These are phyloP conservation scores for Beauveria sp. DNA, from an alignment of 2,329 filamentous ascomycete genomes.

Conservation along the genomic window DNA sequence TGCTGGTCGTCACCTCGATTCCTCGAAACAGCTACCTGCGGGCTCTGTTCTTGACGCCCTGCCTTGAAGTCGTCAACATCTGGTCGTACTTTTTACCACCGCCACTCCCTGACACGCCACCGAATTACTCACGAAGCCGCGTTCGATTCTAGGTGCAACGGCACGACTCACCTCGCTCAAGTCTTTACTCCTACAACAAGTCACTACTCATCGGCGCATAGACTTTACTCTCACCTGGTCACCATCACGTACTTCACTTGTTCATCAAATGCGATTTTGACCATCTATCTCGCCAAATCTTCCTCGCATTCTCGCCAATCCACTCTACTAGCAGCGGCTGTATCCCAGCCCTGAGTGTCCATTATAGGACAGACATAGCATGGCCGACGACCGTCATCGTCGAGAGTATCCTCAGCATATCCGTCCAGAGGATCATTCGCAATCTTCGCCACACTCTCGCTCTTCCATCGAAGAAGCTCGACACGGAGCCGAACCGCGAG, in stretches of 20 bases:
- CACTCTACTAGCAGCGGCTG: constrained; percentile 19
- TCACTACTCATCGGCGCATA: background rate
- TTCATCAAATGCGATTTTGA: constrained; percentile 13
- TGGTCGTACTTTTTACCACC: background rate
- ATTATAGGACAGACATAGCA: constrained; percentile 23
- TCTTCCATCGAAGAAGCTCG: constrained; percentile 33
- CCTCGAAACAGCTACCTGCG: background rate
- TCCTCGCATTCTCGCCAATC: background rate
- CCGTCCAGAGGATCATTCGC: constrained; percentile 34
- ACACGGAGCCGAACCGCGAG: constrained; percentile 21
- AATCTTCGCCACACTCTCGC: constrained; percentile 30
- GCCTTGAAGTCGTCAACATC: background rate
- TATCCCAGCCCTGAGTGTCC: constrained; percentile 10
- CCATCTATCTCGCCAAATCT: constrained; percentile 8
- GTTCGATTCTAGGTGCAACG: background rate
- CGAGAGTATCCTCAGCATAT: constrained; percentile 29
- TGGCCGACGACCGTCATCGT: constrained; percentile 32
- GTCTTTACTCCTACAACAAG: background rate
- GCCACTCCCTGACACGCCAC: constrained; percentile 1
- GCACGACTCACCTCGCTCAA: background rate
- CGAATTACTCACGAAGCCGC: background rate
- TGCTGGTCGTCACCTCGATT: background rate
- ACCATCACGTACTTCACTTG: constrained; percentile 7
- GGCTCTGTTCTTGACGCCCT: background rate
- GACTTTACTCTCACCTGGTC: constrained; percentile 15